Evolutionary conservation across 441 rosid species (phyloP).

Genomic region (Jatropha podagrica): DNA sequence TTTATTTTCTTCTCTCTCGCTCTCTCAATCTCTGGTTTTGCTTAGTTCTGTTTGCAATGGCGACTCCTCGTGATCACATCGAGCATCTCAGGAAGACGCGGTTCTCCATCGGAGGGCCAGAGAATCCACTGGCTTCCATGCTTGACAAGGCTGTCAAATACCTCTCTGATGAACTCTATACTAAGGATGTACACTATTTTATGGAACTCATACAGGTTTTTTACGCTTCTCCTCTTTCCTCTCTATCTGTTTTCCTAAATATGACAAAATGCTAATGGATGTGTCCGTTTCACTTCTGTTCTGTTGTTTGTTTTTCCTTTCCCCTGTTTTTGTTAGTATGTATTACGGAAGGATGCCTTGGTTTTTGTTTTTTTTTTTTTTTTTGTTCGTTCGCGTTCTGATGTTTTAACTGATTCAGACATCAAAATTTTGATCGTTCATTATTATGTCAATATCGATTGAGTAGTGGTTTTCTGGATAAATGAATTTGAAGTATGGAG

Average conservation of each 20-base stretch:
- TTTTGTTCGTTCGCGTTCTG: not conserved
- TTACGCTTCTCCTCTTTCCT: not conserved
- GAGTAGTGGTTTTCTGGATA: too few relatives aligned
- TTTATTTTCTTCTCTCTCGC: not conserved
- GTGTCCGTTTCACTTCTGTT: not conserved
- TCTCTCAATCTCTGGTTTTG: not conserved
- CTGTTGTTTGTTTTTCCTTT: too few relatives aligned
- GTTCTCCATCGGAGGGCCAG: slow-evolving; percentile 59
- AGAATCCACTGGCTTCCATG: slow-evolving; percentile 46
- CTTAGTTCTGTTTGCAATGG: slow-evolving; percentile 14
- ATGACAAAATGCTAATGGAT: not conserved
- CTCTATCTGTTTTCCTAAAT: not conserved
- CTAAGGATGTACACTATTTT: slow-evolving; percentile 67
- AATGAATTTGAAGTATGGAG: too few relatives aligned
- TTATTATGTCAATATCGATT: too few relatives aligned
- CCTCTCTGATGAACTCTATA: slow-evolving; percentile 70
- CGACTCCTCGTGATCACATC: slow-evolving; percentile 44
- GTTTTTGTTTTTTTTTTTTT: not conserved
- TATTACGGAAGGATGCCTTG: not conserved
- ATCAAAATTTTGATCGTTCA: too few relatives aligned
- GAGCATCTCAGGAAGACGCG: slow-evolving; percentile 38
- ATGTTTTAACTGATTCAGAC: not conserved
- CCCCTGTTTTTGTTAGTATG: too few relatives aligned
- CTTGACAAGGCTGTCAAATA: slow-evolving; percentile 57
- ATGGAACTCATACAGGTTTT: slow-evolving; percentile 66